Conservation (phyloP, 106 monocot genomes). For the Cymbidium sinense region DNA sequence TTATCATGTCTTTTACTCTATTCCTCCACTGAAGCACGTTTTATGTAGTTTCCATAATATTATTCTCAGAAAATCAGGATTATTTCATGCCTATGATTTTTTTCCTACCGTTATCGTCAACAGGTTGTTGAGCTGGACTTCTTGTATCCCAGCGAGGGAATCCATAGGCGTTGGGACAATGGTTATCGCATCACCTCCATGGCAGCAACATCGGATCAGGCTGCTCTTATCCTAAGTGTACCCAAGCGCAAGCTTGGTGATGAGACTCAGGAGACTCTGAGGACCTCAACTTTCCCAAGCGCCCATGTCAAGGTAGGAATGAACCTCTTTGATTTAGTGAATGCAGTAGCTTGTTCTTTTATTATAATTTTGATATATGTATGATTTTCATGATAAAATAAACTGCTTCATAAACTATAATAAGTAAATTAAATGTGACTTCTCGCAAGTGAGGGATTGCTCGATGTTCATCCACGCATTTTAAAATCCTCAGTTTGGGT, state of each 20-base stretch:
- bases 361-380: neutral
- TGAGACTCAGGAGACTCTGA: conserved; percentile 55
- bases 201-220: conserved; percentile 45
- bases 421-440: no score
- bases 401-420: neutral
- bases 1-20: no score
- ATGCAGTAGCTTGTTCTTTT: neutral
- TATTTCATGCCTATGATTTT: neutral
- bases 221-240: conserved; percentile 46
- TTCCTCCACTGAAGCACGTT: no score
- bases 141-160: conserved; percentile 52
- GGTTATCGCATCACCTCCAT: conserved; percentile 45
- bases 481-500: no score
- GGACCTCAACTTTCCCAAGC: conserved; percentile 44
- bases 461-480: no score
- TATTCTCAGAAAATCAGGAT: neutral
- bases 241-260: conserved; percentile 34
- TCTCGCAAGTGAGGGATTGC: no score
- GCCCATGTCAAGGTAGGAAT: conserved; percentile 37
- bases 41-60: neutral
- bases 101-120: conserved; percentile 6
- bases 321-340: neutral
- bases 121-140: conserved; percentile 53
- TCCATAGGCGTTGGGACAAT: conserved; percentile 45
- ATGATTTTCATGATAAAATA: neutral